phyloP scores from a whole-genome alignment of 1,284 basidiomycete species.

The Fomitopsis palustris region DNA sequence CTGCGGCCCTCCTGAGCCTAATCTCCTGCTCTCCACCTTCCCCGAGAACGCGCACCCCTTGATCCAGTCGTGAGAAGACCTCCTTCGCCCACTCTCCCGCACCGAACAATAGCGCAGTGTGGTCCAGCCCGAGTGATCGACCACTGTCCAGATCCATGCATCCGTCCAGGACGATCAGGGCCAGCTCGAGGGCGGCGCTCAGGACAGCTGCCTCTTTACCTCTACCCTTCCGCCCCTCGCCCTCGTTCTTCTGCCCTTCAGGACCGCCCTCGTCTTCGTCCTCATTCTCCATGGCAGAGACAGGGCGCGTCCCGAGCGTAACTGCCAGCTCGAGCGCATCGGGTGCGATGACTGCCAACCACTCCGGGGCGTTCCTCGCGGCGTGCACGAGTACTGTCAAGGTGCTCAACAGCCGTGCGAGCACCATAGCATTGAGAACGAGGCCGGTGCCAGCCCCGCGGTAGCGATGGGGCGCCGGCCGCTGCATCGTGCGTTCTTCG shows the following conservation, averaged over 20 bases:
- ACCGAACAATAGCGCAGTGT: constrained; percentile 68
- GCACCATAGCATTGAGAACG: constrained; percentile 71
- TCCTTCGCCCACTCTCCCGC: constrained; percentile 78
- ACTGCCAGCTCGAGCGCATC: constrained; percentile 80
- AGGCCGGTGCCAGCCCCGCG: constrained; percentile 75
- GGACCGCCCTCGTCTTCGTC: constrained; percentile 36
- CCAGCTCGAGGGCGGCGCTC: constrained; percentile 72
- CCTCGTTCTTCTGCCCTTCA: constrained; percentile 1
- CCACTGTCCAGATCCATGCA: constrained; percentile 77
- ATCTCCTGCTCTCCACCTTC: constrained; percentile 64
- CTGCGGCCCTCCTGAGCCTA: constrained; percentile 63
- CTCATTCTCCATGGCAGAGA: constrained; percentile 46
- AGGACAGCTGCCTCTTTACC: constrained; percentile 68
- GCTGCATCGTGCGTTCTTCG: constrained; percentile 61
- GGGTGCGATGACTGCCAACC: constrained; percentile 77
- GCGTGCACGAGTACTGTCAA: constrained; percentile 82
- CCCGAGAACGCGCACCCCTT: constrained; percentile 57
- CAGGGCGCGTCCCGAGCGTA: constrained; percentile 67
- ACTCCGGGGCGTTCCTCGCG: constrained; percentile 73
- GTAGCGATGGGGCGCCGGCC: constrained; percentile 49
- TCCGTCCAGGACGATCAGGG: constrained; percentile 74
- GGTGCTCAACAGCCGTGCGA: constrained; percentile 75
- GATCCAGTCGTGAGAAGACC: constrained; percentile 66
- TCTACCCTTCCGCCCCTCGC: constrained; percentile 20
- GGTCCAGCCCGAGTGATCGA: constrained; percentile 69